Conservation (phyloP, 2,329 filamentous ascomycete genomes). For the Fonsecaea nubica region DNA sequence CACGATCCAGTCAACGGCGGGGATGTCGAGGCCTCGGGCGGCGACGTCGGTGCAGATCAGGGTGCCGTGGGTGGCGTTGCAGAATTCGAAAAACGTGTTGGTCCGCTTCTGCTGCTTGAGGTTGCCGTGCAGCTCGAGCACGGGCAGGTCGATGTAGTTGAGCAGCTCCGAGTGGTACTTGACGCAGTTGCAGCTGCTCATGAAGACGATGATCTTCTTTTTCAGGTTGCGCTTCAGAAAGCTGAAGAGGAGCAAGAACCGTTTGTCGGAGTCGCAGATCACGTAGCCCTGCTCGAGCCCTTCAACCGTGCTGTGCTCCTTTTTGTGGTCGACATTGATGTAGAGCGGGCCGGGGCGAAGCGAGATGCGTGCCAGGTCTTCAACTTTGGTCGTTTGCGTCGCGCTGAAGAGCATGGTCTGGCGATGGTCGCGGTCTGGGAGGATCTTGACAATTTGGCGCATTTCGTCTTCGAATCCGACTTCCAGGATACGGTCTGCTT, state of each 20-base stretch:
- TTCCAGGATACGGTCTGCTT: slow-evolving; percentile 95
- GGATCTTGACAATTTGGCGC: slow-evolving; percentile 92
- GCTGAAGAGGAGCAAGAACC: slow-evolving; percentile 91
- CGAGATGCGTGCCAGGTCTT: slow-evolving; percentile 93
- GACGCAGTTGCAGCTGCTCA: slow-evolving; percentile 88
- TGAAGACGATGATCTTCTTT: slow-evolving; percentile 98
- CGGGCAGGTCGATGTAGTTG: slow-evolving; percentile 95
- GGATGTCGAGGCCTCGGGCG: slow-evolving; percentile 92
- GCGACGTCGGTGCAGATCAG: slow-evolving; percentile 97
- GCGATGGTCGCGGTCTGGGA: slow-evolving; percentile 77
- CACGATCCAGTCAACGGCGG: slow-evolving; percentile 93
- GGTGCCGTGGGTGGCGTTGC: slow-evolving; percentile 81
- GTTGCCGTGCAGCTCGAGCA: slow-evolving; percentile 87
- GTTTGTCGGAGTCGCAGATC: slow-evolving; percentile 88
- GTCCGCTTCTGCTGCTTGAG: slow-evolving; percentile 99
- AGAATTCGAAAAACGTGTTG: slow-evolving; percentile 97
- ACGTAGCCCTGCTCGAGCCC: slow-evolving; percentile 96
- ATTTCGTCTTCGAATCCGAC: slow-evolving; percentile 98
- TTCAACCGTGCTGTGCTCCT: slow-evolving; percentile 89
- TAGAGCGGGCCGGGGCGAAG: slow-evolving; percentile 89
- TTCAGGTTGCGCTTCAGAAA: slow-evolving; percentile 91
- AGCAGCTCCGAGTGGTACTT: slow-evolving; percentile 95
- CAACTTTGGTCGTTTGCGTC: slow-evolving; percentile 97
- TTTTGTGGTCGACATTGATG: slow-evolving; percentile 92
- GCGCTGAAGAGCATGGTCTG: slow-evolving; percentile 99